These are phyloP conservation scores for Flaveria robusta DNA, from an alignment of 129 eudicot species.

Conservation along the genomic window DNA sequence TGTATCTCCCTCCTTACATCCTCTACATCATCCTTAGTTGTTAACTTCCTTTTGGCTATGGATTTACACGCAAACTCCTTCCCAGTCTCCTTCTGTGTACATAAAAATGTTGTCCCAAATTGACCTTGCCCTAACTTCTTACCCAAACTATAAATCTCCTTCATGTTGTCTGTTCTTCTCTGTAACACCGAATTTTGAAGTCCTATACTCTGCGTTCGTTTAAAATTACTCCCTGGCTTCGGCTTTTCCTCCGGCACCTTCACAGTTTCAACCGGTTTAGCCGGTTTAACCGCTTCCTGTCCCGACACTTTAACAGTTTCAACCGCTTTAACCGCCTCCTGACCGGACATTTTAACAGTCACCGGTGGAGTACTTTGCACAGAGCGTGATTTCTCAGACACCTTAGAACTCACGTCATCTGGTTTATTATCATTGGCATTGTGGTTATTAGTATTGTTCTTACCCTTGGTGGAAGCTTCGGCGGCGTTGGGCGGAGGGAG, in stretches of 20 bases:
- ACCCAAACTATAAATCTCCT: slow-evolving; percentile 68
- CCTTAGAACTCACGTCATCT: slow-evolving; percentile 21
- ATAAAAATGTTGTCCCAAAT: slow-evolving; percentile 77
- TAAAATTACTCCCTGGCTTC: slow-evolving; percentile 31
- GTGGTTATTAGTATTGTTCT: slow-evolving; percentile 11
- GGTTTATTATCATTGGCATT: slow-evolving; percentile 22
- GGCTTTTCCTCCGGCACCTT: slow-evolving; percentile 27
- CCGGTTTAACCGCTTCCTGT: not conserved
- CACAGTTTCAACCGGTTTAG: not conserved
- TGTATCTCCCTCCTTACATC: slow-evolving; percentile 96
- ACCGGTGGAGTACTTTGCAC: slow-evolving; percentile 45
- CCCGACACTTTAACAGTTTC: not conserved
- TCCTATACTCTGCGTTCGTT: slow-evolving; percentile 61
- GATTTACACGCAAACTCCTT: slow-evolving; percentile 83
- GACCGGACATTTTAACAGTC: not conserved
- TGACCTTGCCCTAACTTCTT: slow-evolving; percentile 94
- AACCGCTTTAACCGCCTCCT: not conserved
- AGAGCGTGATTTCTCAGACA: slow-evolving; percentile 19
- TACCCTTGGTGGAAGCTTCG: slow-evolving; percentile 29
- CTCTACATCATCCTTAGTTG: slow-evolving; percentile 81
- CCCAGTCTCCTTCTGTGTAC: slow-evolving; percentile 57
- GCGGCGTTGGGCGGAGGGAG: slow-evolving; percentile 45
- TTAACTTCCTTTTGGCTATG: slow-evolving; percentile 75
- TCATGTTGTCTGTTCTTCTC: slow-evolving; percentile 65
- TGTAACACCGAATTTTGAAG: slow-evolving; percentile 70